phyloP scores from a whole-genome alignment of 2,329 filamentous ascomycete species.

The Colletotrichum kahawae region DNA sequence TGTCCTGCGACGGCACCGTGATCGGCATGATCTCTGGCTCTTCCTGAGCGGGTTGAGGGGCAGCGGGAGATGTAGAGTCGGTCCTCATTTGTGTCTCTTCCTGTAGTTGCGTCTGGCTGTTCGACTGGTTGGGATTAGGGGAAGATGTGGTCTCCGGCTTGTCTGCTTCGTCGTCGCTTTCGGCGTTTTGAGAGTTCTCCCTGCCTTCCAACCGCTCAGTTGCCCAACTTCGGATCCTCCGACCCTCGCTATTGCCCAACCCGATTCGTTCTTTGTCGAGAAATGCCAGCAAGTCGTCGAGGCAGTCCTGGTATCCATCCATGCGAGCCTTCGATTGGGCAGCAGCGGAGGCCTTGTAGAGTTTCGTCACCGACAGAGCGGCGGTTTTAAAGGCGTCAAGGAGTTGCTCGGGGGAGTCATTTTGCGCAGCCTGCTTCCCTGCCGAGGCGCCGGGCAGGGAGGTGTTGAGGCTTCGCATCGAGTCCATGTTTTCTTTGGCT shows the following conservation, averaged over 20 bases:
- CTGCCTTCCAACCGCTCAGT: slow-evolving; percentile 72
- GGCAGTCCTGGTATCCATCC: slow-evolving; percentile 90
- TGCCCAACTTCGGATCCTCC: slow-evolving; percentile 66
- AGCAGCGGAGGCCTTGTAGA: slow-evolving; percentile 89
- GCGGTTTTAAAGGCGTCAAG: slow-evolving; percentile 91
- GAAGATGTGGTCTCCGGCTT: slow-evolving; percentile 66
- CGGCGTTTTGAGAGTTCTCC: slow-evolving; percentile 58
- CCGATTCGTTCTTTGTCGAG: slow-evolving; percentile 84
- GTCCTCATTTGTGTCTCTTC: slow-evolving; percentile 30
- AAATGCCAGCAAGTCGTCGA: slow-evolving; percentile 87
- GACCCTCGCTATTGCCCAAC: slow-evolving; percentile 78
- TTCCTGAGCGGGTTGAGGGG: slow-evolving; percentile 16
- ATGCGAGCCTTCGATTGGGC: slow-evolving; percentile 77
- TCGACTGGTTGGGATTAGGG: slow-evolving; percentile 58
- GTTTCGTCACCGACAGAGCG: slow-evolving; percentile 90
- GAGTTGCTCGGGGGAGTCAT: slow-evolving; percentile 65
- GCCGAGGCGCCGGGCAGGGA: slow-evolving; percentile 25
- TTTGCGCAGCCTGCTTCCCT: slow-evolving; percentile 30
- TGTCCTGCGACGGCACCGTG: slow-evolving; percentile 60
- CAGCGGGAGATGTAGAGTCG: slow-evolving; percentile 38
- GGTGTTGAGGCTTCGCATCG: slow-evolving; percentile 34
- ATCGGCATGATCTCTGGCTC: slow-evolving; percentile 37
- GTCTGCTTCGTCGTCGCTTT: slow-evolving; percentile 73
- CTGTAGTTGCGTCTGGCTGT: slow-evolving; percentile 31
- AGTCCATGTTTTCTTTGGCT: slow-evolving; percentile 29